Conservation (phyloP, 306 rosid species). For the Vigna hirtella region DNA sequence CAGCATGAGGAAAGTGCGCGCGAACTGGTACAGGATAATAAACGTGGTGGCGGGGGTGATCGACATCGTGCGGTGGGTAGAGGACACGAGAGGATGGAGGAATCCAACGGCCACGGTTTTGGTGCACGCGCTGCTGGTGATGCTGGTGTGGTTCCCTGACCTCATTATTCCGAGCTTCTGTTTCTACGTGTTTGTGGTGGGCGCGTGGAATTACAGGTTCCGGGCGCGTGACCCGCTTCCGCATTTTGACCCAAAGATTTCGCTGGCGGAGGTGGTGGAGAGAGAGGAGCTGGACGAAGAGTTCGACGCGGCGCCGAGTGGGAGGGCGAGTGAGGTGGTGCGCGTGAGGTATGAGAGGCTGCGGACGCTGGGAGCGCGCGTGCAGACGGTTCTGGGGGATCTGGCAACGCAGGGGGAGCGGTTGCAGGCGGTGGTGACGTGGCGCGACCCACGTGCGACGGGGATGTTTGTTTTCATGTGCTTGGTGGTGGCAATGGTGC, state of each 20-base stretch:
- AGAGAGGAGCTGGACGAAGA: constrained; percentile 86
- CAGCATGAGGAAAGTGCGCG: constrained; percentile 82
- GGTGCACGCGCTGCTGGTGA: constrained; percentile 67
- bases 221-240: constrained; percentile 57
- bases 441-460: constrained; percentile 88
- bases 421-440: constrained; percentile 84
- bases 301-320: constrained; percentile 68
- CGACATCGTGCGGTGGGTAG: constrained; percentile 69
- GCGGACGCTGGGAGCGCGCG: constrained; percentile 73
- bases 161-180: constrained; percentile 66
- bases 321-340: constrained; percentile 49
- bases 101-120: constrained; percentile 75
- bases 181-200: constrained; percentile 67
- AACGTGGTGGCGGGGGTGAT: constrained; percentile 61
- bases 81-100: constrained; percentile 85
- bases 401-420: constrained; percentile 85
- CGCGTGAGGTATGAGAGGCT: constrained; percentile 72
- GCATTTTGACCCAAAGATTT: constrained; percentile 70
- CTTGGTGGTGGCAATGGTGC: constrained; percentile 61
- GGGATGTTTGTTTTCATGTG: constrained; percentile 79
- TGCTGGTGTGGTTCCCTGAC: constrained; percentile 93
- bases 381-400: constrained; percentile 77
- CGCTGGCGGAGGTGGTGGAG: constrained; percentile 62
- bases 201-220: constrained; percentile 83
- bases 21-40: constrained; percentile 73